Evolutionary conservation across 768 basidiomycete genomes (phyloP).

Genomic region (Holtermanniella nyarrowii): DNA sequence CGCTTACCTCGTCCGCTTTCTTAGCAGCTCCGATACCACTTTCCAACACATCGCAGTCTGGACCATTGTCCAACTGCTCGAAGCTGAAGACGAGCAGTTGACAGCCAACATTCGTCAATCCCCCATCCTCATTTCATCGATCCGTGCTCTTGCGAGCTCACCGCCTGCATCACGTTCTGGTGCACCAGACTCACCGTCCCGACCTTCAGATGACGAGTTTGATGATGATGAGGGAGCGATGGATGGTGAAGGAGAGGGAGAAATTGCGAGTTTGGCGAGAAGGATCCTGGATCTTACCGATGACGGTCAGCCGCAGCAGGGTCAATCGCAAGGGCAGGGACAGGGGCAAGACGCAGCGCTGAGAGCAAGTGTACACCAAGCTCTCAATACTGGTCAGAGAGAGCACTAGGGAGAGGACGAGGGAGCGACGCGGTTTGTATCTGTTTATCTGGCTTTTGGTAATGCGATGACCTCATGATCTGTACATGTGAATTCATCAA

Average conservation of each 20-base stretch:
- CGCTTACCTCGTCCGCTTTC: constrained; percentile 82
- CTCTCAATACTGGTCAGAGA: constrained; percentile 7
- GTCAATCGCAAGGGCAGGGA: constrained; percentile 8
- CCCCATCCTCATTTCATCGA: constrained; percentile 67
- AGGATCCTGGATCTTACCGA: constrained; percentile 83
- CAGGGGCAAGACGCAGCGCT: constrained; percentile 15
- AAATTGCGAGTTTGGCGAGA: constrained; percentile 74
- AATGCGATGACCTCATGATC: neutral
- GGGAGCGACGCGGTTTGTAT: neutral
- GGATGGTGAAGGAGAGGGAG: constrained; percentile 61
- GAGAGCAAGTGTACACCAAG: constrained; percentile 26
- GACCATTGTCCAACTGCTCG: constrained; percentile 95
- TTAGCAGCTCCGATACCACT: constrained; percentile 84
- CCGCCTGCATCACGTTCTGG: constrained; percentile 27
- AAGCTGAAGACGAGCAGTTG: constrained; percentile 88
- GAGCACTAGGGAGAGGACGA: neutral
- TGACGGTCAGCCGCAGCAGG: too few relatives aligned
- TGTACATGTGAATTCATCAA: neutral
- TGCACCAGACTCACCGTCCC: constrained; percentile 53
- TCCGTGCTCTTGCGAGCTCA: constrained; percentile 62
- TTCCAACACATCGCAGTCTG: constrained; percentile 99
- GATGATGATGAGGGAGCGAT: constrained; percentile 48
- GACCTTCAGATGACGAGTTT: constrained; percentile 56
- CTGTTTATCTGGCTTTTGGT: neutral
- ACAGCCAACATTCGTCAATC: constrained; percentile 84